Evolutionary conservation across 768 basidiomycete species (phyloP), one percentile per base, ranked within the genome.

Genomic region (Thelephora ganbajun): DNA sequence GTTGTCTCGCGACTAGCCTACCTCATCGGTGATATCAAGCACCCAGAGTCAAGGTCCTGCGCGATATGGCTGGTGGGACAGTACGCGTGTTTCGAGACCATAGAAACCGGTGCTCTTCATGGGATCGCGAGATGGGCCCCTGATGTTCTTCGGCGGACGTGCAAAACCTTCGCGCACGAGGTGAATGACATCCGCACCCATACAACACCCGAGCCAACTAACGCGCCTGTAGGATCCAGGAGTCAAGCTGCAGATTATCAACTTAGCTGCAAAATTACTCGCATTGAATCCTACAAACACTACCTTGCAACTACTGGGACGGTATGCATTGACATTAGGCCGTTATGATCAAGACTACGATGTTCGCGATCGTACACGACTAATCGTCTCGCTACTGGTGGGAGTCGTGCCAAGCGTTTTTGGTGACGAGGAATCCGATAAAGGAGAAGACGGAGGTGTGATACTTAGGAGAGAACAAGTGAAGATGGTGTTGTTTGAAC

Each of bases 41-140:
- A 92, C 55, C 69, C 80, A 1, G 74, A 79, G 56, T 91, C 93
- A 1, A 69, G 88, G 26, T 90, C 93, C 0, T 91, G 86, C 54
- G 79, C 97, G 1, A 66, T 90, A 20, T 96, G 94, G 91, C 75
- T 97, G 0, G 90, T 91, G 0, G 93, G 94, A 0, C 90, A 96
- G 60, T 89, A 89, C 58, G 76, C 84, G 26, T 14, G 70, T 71
- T 12, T 5, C 57, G 60, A 14, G 65, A 64, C 35, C 57, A 55
- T 20, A 48, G 33, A 41, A 48, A 33, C 50, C 6, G 45, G 45
- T 7, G 54, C 47, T 1, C 68, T 75, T 2, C 73, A 77, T 45
- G 80, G 79, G 13, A 63, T 91, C 6, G 78, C 69, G 4, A 70
- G 73, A 26, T 93, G 87, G 88, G 88, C 81, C 0, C 89, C 94